Conservation (phyloP, 2,329 filamentous ascomycete species). For the Fusarium bactridioides region DNA sequence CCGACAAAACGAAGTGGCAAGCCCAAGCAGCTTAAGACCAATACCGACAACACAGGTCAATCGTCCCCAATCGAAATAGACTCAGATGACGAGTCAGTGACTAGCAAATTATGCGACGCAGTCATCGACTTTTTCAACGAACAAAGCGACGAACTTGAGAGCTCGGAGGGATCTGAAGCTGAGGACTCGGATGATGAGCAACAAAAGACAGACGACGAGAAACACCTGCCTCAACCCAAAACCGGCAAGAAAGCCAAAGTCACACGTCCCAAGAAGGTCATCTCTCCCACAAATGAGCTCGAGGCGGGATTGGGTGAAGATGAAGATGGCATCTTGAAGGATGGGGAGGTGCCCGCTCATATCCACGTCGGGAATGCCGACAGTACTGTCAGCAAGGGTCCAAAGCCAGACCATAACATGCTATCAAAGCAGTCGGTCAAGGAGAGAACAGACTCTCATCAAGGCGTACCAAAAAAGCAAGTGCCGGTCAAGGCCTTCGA, state of each 20-base stretch:
- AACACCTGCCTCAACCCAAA: neutral
- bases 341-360: neutral
- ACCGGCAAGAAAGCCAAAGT: neutral
- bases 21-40: rapidly evolving
- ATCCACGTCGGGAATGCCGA: neutral
- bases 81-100: neutral
- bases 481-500: neutral
- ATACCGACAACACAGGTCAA: too few species aligned
- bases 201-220: neutral
- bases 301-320: neutral
- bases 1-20: rapidly evolving
- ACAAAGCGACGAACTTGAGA: too few species aligned
- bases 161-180: too few species aligned
- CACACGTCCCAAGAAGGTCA: rapidly evolving
- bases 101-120: too few species aligned
- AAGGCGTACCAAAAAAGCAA: neutral
- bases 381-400: neutral
- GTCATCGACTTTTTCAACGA: too few species aligned
- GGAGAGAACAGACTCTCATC: neutral
- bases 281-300: rapidly evolving
- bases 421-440: neutral
- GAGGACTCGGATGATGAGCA: neutral
- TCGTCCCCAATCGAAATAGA: too few species aligned
- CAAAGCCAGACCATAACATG: neutral
- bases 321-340: neutral